Conservation (phyloP, 192 early-diverging fungal species). For the Coemansia sp. region DNA sequence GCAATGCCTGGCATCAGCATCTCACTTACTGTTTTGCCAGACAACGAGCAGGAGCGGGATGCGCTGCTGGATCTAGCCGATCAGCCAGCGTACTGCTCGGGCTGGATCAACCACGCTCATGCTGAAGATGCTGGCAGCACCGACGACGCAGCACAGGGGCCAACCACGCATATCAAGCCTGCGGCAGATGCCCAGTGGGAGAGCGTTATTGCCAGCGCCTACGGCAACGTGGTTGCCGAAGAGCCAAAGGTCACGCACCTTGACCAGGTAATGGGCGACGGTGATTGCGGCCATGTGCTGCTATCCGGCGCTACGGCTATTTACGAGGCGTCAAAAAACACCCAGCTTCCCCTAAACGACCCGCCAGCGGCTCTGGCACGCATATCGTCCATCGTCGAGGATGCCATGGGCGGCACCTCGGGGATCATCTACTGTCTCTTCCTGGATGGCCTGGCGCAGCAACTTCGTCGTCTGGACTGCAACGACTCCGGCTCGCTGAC, state of each 20-base stretch:
- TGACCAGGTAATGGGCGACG: conserved; percentile 76
- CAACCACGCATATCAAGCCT: conserved; percentile 24
- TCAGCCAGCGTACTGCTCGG: conserved; percentile 54
- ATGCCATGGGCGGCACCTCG: conserved; percentile 72
- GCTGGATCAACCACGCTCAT: conserved; percentile 58
- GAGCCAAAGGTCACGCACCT: conserved; percentile 63
- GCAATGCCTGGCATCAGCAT: conserved; percentile 79
- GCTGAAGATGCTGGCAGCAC: conserved; percentile 43
- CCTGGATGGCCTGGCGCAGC: conserved; percentile 59
- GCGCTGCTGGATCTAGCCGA: conserved; percentile 56
- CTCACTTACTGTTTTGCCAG: conserved; percentile 60
- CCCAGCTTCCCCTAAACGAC: conserved; percentile 50
- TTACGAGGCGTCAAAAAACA: conserved; percentile 42
- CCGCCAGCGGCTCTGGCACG: conserved; percentile 53
- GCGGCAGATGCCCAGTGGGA: conserved; percentile 51
- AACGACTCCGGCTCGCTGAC: conserved; percentile 23
- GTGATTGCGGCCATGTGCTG: conserved; percentile 77
- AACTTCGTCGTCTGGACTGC: conserved; percentile 26
- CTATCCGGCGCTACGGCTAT: conserved; percentile 63
- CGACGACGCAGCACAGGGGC: conserved; percentile 25
- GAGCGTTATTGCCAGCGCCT: conserved; percentile 41
- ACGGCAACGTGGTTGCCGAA: conserved; percentile 47
- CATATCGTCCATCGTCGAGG: conserved; percentile 66
- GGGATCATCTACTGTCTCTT: conserved; percentile 77
- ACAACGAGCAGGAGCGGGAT: conserved; percentile 22